Percentiles rank a stretch among this genome's conserved stretches.
phyloP scores from a whole-genome alignment of 177 flowering plant species.

The Telopea speciosissima region DNA sequence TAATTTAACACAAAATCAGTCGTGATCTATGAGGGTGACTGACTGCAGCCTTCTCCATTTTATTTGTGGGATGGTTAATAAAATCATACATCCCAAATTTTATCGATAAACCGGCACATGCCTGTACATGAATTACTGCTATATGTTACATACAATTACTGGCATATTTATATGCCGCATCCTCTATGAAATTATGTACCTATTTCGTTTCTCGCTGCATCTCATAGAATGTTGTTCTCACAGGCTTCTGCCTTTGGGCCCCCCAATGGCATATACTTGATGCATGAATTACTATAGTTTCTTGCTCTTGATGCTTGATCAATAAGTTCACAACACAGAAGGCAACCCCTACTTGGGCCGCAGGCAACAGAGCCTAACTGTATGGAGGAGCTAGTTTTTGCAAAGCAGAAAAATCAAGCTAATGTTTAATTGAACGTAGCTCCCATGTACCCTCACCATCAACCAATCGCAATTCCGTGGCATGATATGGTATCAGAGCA shows the following conservation, averaged over 20 bases:
- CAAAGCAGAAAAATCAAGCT: constrained; percentile 7
- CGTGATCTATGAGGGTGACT: no score
- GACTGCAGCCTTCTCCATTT: not conserved
- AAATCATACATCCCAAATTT: not conserved
- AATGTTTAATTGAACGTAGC: constrained; percentile 58
- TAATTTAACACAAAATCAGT: no score
- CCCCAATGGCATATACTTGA: not conserved
- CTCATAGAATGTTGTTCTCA: not conserved
- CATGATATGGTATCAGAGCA: constrained; percentile 90
- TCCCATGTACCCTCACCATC: constrained; percentile 99
- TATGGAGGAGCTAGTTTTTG: not conserved
- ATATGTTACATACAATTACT: constrained; percentile 5
- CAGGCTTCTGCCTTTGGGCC: not conserved
- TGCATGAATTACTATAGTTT: not conserved
- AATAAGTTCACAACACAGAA: not conserved
- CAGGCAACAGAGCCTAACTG: not conserved
- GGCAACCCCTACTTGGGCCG: not conserved
- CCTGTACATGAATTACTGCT: constrained; percentile 11
- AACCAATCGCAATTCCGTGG: constrained; percentile 69
- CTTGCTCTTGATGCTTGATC: not conserved
- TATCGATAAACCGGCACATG: constrained; percentile 5
- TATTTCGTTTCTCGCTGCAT: not conserved
- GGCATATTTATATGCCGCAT: constrained; percentile 1
- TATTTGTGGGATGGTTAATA: not conserved
- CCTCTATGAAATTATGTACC: not conserved